These are phyloP conservation scores for Fusarium sp. DNA, from an alignment of 2,329 filamentous ascomycete genomes.

Conservation along the genomic window DNA sequence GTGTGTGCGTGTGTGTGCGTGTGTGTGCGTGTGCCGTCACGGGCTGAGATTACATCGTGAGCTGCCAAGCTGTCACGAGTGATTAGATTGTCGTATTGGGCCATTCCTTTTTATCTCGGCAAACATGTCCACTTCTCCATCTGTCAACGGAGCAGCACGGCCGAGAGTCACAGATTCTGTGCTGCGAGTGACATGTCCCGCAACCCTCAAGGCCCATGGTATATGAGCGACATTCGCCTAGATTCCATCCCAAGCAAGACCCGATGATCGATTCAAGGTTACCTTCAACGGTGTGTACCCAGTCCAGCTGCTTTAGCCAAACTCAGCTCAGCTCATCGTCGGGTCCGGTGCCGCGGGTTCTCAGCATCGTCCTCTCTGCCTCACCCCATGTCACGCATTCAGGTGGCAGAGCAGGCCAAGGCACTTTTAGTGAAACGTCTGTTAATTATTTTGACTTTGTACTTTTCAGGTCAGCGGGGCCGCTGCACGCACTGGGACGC, in stretches of 20 bases:
- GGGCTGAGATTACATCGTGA: not conserved
- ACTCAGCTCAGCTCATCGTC: slow-evolving; percentile 15
- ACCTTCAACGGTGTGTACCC: not conserved
- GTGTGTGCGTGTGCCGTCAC: too few relatives aligned
- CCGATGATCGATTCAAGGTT: not conserved
- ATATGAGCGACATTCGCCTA: not conserved
- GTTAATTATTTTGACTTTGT: not conserved
- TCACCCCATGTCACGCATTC: slow-evolving; percentile 3
- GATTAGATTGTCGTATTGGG: not conserved
- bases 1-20: too few relatives aligned
- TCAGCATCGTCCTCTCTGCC: not conserved
- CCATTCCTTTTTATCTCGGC: not conserved
- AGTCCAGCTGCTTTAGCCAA: not conserved
- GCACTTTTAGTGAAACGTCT: slow-evolving; percentile 8
- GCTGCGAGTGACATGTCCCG: not conserved
- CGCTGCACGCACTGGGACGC: too few relatives aligned
- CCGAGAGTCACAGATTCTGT: not conserved
- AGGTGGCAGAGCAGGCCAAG: not conserved
- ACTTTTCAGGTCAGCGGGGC: slow-evolving; percentile 4
- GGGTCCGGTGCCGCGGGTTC: slow-evolving; percentile 12
- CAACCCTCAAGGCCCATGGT: too few relatives aligned
- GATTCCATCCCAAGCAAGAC: too few relatives aligned
- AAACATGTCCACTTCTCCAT: not conserved
- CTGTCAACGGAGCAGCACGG: not conserved
- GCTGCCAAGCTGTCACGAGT: not conserved